Evolutionary conservation across 2,329 filamentous ascomycete genomes (phyloP).

Genomic region (Xylaria sp.): DNA sequence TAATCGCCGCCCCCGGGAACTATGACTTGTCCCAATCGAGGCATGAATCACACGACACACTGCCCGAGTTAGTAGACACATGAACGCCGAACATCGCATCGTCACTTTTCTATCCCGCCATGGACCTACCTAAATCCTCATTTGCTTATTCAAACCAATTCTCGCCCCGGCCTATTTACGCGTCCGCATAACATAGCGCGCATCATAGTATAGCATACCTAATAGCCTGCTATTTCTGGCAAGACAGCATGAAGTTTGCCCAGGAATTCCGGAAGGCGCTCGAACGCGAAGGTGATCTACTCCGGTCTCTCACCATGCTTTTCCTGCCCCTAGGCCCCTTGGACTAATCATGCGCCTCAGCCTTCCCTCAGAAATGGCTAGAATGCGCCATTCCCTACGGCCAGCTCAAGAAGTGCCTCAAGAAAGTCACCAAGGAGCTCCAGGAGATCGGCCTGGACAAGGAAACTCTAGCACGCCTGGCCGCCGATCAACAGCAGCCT

Average conservation of each 20-base stretch:
- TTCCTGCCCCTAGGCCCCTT: not conserved
- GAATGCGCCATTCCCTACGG: slow-evolving; percentile 81
- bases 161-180: not conserved
- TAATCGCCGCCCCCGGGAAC: not conserved
- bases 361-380: slow-evolving; percentile 75
- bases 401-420: slow-evolving; percentile 87
- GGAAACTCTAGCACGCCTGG: slow-evolving; percentile 69
- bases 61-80: slow-evolving; percentile 1
- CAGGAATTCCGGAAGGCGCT: slow-evolving; percentile 76
- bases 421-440: slow-evolving; percentile 76
- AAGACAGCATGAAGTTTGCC: slow-evolving; percentile 78
- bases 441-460: slow-evolving; percentile 72
- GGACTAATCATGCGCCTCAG: slow-evolving; percentile 42
- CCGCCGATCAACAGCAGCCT: slow-evolving; percentile 56
- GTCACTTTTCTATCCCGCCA: not conserved
- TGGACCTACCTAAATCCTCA: not conserved
- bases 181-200: not conserved
- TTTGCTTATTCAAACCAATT: not conserved
- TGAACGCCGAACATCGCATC: not conserved
- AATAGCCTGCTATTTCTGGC: not conserved
- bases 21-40: slow-evolving; percentile 6
- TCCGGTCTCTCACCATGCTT: not conserved
- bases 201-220: too few relatives aligned
- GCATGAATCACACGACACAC: slow-evolving; percentile 17
- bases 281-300: slow-evolving; percentile 59